Base-by-base conservation (phyloP, 2,329 filamentous ascomycete genomes). In the Kalmusia sp. region DNA sequence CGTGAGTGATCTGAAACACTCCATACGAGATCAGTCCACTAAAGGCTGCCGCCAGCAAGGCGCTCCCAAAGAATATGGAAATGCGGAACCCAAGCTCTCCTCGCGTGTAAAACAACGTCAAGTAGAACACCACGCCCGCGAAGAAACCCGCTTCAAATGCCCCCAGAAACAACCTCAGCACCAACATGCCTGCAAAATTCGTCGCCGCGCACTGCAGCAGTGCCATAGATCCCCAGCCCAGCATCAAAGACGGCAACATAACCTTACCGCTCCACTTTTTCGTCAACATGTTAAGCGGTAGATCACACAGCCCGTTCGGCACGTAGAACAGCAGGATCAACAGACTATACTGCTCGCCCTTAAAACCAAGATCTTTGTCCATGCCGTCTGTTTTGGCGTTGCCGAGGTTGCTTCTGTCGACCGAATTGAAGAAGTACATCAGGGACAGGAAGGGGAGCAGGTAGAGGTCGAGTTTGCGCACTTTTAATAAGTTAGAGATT, bases 131-230 rank as follows among this genome's bases (percentile, higher is more conserved):
- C 12, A 80, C 78, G 0, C 80, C 76, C 4, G 81, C 78, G 53
- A 83, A 83, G 68, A 84, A 85, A 0, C 80, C 83, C 0, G 82
- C 82, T 66, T 86, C 83, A 19, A 65, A 71, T 5, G 70, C 63
- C 21, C 81, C 73, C 4, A 83, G 68, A 12, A 83, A 62, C n/a
- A 85, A 76, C 2, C 83, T 76, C 0, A 83, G 72, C 0, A 77
- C 76, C 7, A 85, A 66, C 3, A 84, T 75, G 0, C 78, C 76
- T 1, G 72, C 76, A 38, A 84, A 85, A 47, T 70, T 76, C 25
- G 75, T 77, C 3, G 79, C 76, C 0, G 78, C 81, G 3, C 78
- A 81, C 68, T 82, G 81, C 5, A 79, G 60, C 28, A 79, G 72
- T 1, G 79, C 78, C 54, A 81, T 75, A 1, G 76, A 48, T 14